Evolutionary conservation across 2,329 filamentous ascomycete species (phyloP), one percentile per base, ranked within the genome.

Genomic region (Pseudocercospora fuligena): DNA sequence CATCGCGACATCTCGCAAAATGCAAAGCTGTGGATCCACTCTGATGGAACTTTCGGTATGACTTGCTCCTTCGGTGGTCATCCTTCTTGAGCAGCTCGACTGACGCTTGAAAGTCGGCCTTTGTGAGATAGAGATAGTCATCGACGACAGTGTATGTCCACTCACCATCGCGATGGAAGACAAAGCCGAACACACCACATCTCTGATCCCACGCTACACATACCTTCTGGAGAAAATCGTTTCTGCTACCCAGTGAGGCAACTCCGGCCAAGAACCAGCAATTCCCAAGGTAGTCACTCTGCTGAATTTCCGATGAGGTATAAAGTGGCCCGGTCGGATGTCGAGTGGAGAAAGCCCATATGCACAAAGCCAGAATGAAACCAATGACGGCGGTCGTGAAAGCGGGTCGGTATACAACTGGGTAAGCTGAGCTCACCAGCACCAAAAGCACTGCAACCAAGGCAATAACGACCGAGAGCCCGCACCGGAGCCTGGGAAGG

Each of bases 81-180:
- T n/a, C n/a, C n/a, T n/a, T n/a, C n/a, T n/a, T n/a, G n/a, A n/a
- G n/a, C n/a, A n/a, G n/a, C n/a, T 56, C 61, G n/a, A 54, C 23
- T 6, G n/a, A 12, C 9, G 63, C 91, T 70, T 94, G 91, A 82
- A 92, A 95, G 74, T 90, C 89, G 2, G 91, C 89, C 1, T 90
- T 92, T 68, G 90, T 92, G 19, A 95, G 86, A 76, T 92, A 95
- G 2, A 97, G 84, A 78, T 95, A 95, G 78, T 97, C 93, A 75
- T 97, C 93, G 63, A 97, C 88, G 69, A 97, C 93, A 61, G 90
- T 93, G 71, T 93, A 93, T 63, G 94, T 91, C 92, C 92, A 97
- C 78, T 93, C 91, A 62, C 92, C 92, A 71, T 94, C 91, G 72
- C 91, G 85, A 78, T 91, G 87, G 74, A 94, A 94, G 11, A 94